phyloP scores from a whole-genome alignment of 2,329 filamentous ascomycete species.

The Paraphaeosphaeria sporulosa region DNA sequence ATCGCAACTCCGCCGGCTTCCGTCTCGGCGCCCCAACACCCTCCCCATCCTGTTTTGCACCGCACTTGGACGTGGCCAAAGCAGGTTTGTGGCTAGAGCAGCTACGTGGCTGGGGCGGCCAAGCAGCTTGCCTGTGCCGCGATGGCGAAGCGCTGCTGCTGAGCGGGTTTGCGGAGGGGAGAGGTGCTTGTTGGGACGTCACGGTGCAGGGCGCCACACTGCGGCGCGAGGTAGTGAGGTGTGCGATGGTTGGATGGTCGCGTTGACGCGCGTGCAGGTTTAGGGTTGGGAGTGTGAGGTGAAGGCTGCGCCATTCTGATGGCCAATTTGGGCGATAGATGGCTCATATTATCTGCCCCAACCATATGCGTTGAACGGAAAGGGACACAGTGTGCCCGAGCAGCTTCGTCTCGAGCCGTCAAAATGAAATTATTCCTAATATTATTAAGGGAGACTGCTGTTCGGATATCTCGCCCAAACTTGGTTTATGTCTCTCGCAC shows the following conservation, averaged over 20 bases:
- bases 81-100: too few species aligned
- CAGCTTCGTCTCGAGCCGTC: too few species aligned
- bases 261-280: not conserved
- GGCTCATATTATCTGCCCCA: not conserved
- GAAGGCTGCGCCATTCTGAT: not conserved
- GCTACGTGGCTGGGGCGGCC: not conserved
- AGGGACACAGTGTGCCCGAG: not conserved
- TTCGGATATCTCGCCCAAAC: not conserved
- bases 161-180: not conserved
- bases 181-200: constrained; percentile 10
- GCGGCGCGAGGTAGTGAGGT: not conserved
- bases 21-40: constrained; percentile 9
- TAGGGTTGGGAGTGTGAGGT: not conserved
- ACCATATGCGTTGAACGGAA: not conserved
- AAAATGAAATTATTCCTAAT: too few species aligned
- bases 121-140: not conserved
- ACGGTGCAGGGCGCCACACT: constrained; percentile 8
- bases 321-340: not conserved
- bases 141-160: not conserved
- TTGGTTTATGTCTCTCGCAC: not conserved
- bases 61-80: too few species aligned
- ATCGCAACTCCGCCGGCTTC: not conserved
- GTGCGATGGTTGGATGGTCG: not conserved
- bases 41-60: too few species aligned
- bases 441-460: not conserved